Base-by-base conservation (phyloP, 2,329 filamentous ascomycete species). In the Alternaria viburni region DNA sequence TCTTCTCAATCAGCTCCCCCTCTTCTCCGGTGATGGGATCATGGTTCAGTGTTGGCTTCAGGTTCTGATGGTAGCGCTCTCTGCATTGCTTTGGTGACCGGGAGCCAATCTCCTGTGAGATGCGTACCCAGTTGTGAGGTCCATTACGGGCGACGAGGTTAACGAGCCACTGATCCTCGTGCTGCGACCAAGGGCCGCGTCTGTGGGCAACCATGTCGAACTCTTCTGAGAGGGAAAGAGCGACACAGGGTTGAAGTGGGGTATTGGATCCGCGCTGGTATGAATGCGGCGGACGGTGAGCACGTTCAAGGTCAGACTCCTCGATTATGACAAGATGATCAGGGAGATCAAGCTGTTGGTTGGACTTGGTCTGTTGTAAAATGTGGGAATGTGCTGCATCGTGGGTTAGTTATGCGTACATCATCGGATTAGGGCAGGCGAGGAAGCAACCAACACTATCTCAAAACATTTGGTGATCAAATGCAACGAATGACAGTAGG, bases 21-120 rank as follows among this genome's bases (percentile, higher is more conserved):
- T 92, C 89, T 25, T 94, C 93, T 63, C 97, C 87, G 26, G 89
- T 89, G 69, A 98, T 89, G 46, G 93, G 90, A 5, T 93, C 93
- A 55, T 90, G 86, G 61, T 89, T 89, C 9, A 95, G 91, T 73
- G 93, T 91, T 60, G 97, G 86, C 65, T 90, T 97, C 49, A 98
- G 86, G 79, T 97, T 97, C 77, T 98, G 95, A 77, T 97, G 93
- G 77, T 92, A 98, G 51, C 95, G 88, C 83, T 98, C 95, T 62
- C 95, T 89, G 80, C 95, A 98, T 83, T 98, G 95, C 84, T 98
- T 98, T 57, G 95, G 91, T 23, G 93, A 93, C 66, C 95, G 88
- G 25, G 91, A 90, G 63, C 87, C 86, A 73, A 97, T 89, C 69
- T 89, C 86, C 58, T 89, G 84, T 28, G 94, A 89, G 74, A 97